phyloP scores from a whole-genome alignment of 2,329 filamentous ascomycete species.

The Ascochyta rabiei region DNA sequence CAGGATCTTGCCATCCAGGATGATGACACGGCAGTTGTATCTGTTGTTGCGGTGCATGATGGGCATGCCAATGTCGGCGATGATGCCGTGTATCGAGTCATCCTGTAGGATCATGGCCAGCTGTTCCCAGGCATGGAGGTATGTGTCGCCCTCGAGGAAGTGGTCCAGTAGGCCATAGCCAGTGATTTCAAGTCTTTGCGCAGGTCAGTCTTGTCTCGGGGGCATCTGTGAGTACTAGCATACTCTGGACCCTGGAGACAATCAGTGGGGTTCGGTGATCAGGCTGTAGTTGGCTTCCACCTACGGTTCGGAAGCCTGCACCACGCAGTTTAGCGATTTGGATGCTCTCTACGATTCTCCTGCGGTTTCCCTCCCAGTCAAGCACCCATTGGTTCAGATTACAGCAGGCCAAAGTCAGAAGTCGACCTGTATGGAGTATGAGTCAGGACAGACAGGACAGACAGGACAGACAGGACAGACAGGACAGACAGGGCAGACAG shows the following conservation, averaged over 20 bases:
- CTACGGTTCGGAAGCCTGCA: conserved; percentile 12
- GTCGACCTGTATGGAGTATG: conserved; percentile 15
- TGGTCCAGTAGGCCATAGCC: conserved; percentile 62
- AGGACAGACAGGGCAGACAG: neutral
- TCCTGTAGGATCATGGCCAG: conserved; percentile 66
- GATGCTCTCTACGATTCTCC: conserved; percentile 69
- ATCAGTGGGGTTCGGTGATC: neutral
- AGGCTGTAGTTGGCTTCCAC: conserved; percentile 51
- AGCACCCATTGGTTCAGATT: conserved; percentile 38
- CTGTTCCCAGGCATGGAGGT: conserved; percentile 59
- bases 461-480: too few relatives aligned
- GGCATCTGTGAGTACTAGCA: neutral
- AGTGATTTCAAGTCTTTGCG: conserved; percentile 48
- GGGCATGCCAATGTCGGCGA: conserved; percentile 37
- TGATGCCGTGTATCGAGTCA: conserved; percentile 66
- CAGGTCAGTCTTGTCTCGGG: neutral
- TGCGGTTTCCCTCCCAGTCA: conserved; percentile 61
- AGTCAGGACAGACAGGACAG: neutral
- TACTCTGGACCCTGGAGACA: conserved; percentile 11
- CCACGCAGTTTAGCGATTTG: conserved; percentile 58
- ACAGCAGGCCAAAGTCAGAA: conserved; percentile 40
- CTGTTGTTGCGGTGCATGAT: conserved; percentile 66
- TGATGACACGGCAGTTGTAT: conserved; percentile 69
- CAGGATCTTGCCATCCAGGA: conserved; percentile 70
- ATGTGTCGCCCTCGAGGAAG: conserved; percentile 44